These are phyloP conservation scores for Scheffersomyces lignicola DNA, from an alignment of 1,139 yeast species.

Conservation along the genomic window DNA sequence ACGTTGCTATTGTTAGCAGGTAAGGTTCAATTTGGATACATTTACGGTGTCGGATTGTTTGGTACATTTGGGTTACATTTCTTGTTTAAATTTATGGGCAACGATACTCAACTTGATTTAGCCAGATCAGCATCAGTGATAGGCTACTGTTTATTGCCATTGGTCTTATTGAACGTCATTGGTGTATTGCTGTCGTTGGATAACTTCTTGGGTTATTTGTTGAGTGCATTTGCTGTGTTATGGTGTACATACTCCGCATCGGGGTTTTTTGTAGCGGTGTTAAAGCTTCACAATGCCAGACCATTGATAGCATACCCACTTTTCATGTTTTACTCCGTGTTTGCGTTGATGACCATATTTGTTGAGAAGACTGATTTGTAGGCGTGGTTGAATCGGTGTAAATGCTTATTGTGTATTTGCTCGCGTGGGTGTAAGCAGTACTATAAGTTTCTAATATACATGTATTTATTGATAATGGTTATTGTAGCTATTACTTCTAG, in stretches of 20 bases:
- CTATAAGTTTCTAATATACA: too few species aligned
- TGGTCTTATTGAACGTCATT: constrained; percentile 74
- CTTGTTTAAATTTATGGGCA: constrained; percentile 83
- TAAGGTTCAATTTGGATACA: constrained; percentile 93
- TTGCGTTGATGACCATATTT: constrained; percentile 94
- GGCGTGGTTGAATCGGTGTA: too few species aligned
- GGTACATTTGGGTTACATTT: constrained; percentile 86
- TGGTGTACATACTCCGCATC: constrained; percentile 97
- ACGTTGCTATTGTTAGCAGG: constrained; percentile 80
- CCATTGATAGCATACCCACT: constrained; percentile 92
- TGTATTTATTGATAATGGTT: too few species aligned
- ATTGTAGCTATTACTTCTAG: too few species aligned
- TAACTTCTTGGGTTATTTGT: constrained; percentile 68
- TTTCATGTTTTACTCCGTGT: constrained; percentile 87
- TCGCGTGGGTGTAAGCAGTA: too few species aligned
- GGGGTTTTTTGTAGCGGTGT: constrained; percentile 85
- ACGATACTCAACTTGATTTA: constrained; percentile 57
- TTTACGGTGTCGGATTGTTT: constrained; percentile 91
- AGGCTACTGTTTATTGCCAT: constrained; percentile 91
- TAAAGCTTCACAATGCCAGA: constrained; percentile 83
- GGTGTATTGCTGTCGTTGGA: constrained; percentile 74
- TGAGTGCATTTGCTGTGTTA: constrained; percentile 69
- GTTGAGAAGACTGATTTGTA: constrained; percentile 49
- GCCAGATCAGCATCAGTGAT: constrained; percentile 83
- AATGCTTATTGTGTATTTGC: too few species aligned